Evolutionary conservation across 208 protist species (phyloP).

Genomic region (Crithidia sp.): DNA sequence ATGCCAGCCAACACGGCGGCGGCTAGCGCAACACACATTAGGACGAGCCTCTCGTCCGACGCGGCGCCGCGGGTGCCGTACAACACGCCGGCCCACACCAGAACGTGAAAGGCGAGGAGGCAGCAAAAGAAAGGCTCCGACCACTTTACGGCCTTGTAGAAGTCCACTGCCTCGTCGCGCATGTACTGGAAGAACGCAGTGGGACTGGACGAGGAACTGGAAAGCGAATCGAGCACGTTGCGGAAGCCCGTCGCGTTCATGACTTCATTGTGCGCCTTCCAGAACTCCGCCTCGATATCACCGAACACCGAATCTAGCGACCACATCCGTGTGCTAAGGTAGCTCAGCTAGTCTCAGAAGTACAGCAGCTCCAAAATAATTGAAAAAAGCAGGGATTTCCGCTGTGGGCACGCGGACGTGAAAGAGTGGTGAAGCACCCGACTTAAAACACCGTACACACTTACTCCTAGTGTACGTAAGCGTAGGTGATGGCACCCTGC

Average conservation of each 20-base stretch:
- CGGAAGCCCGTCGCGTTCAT: conserved; percentile 22
- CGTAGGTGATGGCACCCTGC: too few relatives aligned
- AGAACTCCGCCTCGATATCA: conserved; percentile 25
- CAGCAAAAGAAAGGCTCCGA: conserved; percentile 76
- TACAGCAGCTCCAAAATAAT: not conserved
- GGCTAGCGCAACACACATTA: conserved; percentile 39
- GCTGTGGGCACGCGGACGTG: too few relatives aligned
- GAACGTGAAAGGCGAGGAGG: conserved; percentile 55
- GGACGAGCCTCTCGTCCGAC: conserved; percentile 52
- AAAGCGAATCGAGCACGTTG: not conserved
- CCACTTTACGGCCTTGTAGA: conserved; percentile 69
- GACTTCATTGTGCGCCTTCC: conserved; percentile 38
- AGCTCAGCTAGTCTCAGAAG: too few relatives aligned
- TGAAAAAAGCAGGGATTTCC: not conserved
- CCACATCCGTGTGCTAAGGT: not conserved
- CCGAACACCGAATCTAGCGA: conserved; percentile 8
- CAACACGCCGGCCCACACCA: conserved; percentile 37
- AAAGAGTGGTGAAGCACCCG: too few relatives aligned
- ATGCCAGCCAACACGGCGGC: conserved; percentile 38
- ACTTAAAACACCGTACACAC: too few relatives aligned
- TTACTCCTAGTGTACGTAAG: too few relatives aligned
- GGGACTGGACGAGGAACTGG: not conserved
- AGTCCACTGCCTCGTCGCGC: conserved; percentile 25
- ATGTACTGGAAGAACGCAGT: conserved; percentile 1
- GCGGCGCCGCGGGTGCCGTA: conserved; percentile 30